Percentiles rank a stretch among this genome's conserved stretches.
These are phyloP conservation scores for Beauveria scarabaeidicola DNA, from an alignment of 2,329 filamentous ascomycete genomes.

Conservation along the genomic window DNA sequence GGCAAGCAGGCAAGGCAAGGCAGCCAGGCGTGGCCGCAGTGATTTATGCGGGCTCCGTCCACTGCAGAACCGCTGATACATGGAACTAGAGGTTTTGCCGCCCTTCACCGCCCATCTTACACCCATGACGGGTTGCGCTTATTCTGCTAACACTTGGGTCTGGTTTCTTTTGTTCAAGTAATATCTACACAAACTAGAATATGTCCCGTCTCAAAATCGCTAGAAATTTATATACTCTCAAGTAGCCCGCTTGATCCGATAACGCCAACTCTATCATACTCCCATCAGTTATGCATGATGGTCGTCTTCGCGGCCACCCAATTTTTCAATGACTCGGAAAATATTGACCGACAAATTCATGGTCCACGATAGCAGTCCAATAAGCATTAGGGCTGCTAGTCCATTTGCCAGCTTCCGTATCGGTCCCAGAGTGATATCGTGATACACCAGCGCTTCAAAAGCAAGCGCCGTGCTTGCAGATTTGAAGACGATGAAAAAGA, in stretches of 20 bases:
- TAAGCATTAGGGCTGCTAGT: slow-evolving; percentile 67
- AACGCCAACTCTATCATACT: neutral
- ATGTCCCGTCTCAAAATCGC: neutral
- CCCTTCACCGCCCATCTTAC: neutral
- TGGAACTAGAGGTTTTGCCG: neutral
- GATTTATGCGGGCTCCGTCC: neutral
- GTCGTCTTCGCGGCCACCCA: slow-evolving; percentile 46
- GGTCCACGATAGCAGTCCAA: slow-evolving; percentile 83
- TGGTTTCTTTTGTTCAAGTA: no score
- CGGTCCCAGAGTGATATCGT: slow-evolving; percentile 27
- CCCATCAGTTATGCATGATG: slow-evolving; percentile 14
- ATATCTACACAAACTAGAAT: no score
- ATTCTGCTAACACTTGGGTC: no score
- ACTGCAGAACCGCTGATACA: neutral
- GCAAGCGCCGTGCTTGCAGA: slow-evolving; percentile 86
- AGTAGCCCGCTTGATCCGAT: neutral
- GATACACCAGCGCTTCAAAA: slow-evolving; percentile 69
- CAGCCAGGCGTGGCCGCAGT: neutral
- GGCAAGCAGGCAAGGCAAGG: neutral
- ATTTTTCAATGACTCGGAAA: slow-evolving; percentile 56
- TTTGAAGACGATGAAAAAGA: slow-evolving; percentile 97
- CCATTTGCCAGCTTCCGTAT: slow-evolving; percentile 54
- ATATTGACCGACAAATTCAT: slow-evolving; percentile 83
- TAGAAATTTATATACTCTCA: neutral
- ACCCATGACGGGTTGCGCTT: no score